These are phyloP conservation scores for Hortaea werneckii DNA, from an alignment of 2,329 filamentous ascomycete genomes.

Conservation along the genomic window DNA sequence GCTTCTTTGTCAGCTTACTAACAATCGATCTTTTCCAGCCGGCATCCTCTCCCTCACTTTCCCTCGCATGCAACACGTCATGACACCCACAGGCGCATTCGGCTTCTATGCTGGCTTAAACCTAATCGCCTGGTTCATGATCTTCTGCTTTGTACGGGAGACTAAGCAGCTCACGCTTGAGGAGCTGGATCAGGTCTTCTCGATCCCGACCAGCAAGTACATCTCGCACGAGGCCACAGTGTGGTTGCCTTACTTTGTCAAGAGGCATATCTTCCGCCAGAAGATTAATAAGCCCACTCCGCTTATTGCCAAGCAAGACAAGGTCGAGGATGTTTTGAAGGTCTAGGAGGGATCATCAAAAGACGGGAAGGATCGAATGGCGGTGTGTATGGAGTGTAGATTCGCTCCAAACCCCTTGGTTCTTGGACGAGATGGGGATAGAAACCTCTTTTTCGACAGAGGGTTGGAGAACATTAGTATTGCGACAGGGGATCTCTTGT, in stretches of 20 bases:
- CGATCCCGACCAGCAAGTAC: constrained; percentile 36
- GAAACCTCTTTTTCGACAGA: too few species aligned
- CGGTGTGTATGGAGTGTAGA: too few species aligned
- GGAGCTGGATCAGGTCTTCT: constrained; percentile 44
- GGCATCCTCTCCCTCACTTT: constrained; percentile 32
- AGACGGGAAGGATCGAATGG: too few species aligned
- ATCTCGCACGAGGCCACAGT: constrained; percentile 29
- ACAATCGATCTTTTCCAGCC: constrained; percentile 26
- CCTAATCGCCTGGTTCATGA: constrained; percentile 44
- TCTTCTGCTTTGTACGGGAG: constrained; percentile 37
- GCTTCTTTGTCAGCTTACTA: too few species aligned
- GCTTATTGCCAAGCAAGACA: constrained; percentile 25
- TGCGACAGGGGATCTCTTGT: too few species aligned
- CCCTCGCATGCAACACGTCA: constrained; percentile 37
- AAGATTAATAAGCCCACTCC: constrained; percentile 29
- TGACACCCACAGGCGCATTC: constrained; percentile 44
- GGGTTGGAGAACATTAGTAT: too few species aligned
- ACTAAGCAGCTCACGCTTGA: constrained; percentile 40
- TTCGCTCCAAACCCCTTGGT: too few species aligned
- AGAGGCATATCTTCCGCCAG: constrained; percentile 28
- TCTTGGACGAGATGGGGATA: too few species aligned
- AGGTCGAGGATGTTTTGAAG: constrained; percentile 10
- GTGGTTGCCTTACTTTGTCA: constrained; percentile 35
- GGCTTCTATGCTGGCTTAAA: constrained; percentile 49
- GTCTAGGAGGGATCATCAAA: neutral